phyloP scores from a whole-genome alignment of 2,329 filamentous ascomycete genomes.

The Myotisia sp. region DNA sequence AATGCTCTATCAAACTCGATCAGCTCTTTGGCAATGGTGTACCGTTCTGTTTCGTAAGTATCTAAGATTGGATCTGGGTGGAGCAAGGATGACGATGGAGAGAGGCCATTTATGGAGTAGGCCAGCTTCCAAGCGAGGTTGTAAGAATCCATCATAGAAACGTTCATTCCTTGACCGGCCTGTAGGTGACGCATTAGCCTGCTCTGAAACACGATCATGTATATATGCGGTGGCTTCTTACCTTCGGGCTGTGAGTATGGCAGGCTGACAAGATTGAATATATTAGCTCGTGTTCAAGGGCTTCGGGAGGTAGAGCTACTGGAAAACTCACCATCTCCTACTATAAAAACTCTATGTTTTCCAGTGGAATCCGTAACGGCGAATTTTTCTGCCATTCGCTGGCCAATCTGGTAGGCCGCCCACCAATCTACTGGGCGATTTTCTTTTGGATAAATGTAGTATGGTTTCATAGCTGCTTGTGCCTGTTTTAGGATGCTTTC shows the following conservation, averaged over 20 bases:
- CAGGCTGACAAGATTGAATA: slow-evolving; percentile 37
- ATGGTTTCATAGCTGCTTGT: slow-evolving; percentile 51
- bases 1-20: slow-evolving; percentile 29
- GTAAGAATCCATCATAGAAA: slow-evolving; percentile 49
- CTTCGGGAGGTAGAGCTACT: background rate
- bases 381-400: slow-evolving; percentile 47
- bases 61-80: slow-evolving; percentile 17
- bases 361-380: slow-evolving; percentile 52
- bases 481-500: slow-evolving; percentile 49
- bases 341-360: slow-evolving; percentile 57
- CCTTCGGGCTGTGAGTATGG: slow-evolving; percentile 62
- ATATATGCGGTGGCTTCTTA: slow-evolving; percentile 8
- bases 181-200: slow-evolving; percentile 8
- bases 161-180: slow-evolving; percentile 59
- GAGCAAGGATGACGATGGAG: slow-evolving; percentile 13
- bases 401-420: slow-evolving; percentile 54
- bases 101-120: slow-evolving; percentile 24
- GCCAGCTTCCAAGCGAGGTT: slow-evolving; percentile 31
- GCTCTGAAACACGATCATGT: background rate
- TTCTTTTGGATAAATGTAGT: slow-evolving; percentile 20
- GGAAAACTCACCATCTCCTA: slow-evolving; percentile 42
- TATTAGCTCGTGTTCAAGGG: background rate
- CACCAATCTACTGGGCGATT: slow-evolving; percentile 40
- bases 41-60: slow-evolving; percentile 26
- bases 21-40: slow-evolving; percentile 24